Base-by-base conservation (phyloP, 2,329 filamentous ascomycete species). In the Arthrobotrys musiformis region DNA sequence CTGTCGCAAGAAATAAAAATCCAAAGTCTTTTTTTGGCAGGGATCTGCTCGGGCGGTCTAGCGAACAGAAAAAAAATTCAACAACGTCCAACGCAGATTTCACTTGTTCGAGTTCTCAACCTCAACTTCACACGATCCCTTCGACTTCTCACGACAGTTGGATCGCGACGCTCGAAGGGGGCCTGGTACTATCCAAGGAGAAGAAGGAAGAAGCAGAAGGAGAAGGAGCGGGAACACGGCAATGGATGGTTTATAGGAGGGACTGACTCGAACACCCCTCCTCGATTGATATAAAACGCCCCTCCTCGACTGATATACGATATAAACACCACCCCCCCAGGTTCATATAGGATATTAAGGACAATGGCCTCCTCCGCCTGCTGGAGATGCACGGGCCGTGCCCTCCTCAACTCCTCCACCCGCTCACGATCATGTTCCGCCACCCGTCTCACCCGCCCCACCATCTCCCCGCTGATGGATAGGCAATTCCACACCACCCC, bases 361-460 rank as follows among this genome's bases (percentile, higher is more conserved):
- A n/a, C 40, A 42, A 81, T 81, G 80, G 76, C 74, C 52, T 76
- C 79, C 64, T 78, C 64, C 42, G 67, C 74, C 67, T 78, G 76
- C 58, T 79, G 79, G 79, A 79, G 78, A 67, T 80, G 79, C 72
- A 70, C 72, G 30, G 58, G 72, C 48, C 72, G 72, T 64, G 58
- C 72, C 73, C 78, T 80, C 70, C 73, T 79, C 28, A 61, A 78
- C 17, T 68, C 78, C 5, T 58, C 73, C 67, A 24, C 74, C 40
- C 33, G 69, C 17, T 69, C 60, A 30, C 70, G 62, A 54, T 64
- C 70, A 22, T 62, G 44, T 17, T 69, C 78, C 24, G 35, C 62
- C 35, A 48, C 35, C 60, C 54, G 28, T 50, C 44, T 68, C 8
- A 24, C 63, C 9, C 68, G 68, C 17, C 44, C 50, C 11, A n/a